Evolutionary conservation across 2,329 filamentous ascomycete species (phyloP).

Genomic region (Tolypocladium endophyticum): DNA sequence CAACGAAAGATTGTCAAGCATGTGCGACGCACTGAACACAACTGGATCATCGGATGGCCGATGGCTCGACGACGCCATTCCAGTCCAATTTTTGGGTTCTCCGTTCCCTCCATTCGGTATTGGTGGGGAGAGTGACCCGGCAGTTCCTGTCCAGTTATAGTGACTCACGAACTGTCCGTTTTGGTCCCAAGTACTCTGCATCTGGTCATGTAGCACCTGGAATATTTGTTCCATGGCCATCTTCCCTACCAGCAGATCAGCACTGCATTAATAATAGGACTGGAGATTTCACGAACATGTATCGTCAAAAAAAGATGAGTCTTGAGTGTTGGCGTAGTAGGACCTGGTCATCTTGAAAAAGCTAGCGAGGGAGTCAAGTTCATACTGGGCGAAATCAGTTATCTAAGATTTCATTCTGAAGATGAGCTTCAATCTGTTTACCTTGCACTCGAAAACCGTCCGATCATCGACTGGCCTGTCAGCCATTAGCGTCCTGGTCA

Average conservation of each 20-base stretch:
- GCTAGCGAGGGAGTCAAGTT: conserved; percentile 77
- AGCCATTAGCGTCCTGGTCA: not conserved
- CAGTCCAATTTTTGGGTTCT: conserved; percentile 67
- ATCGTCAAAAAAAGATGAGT: conserved; percentile 51
- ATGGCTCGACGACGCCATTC: conserved; percentile 70
- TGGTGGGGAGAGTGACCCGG: conserved; percentile 12
- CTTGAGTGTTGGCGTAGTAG: conserved; percentile 62
- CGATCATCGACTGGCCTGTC: conserved; percentile 13
- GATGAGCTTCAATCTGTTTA: not conserved
- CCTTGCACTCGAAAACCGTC: conserved; percentile 17
- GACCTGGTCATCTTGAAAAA: conserved; percentile 75
- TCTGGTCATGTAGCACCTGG: conserved; percentile 13
- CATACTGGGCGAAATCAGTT: conserved; percentile 56
- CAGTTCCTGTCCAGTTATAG: conserved; percentile 17
- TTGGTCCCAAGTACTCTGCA: conserved; percentile 13
- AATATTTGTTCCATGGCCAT: conserved; percentile 33
- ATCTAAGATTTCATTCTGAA: not conserved
- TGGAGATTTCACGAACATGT: conserved; percentile 10
- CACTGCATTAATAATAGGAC: too few species aligned
- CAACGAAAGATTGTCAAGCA: not conserved
- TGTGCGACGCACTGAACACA: conserved; percentile 38
- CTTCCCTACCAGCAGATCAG: conserved; percentile 41
- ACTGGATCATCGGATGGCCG: conserved; percentile 76
- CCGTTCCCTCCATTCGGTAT: conserved; percentile 62
- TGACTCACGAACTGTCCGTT: conserved; percentile 16